phyloP scores from a whole-genome alignment of 495 filamentous ascomycete genomes.

The Gamarada debralockiae region DNA sequence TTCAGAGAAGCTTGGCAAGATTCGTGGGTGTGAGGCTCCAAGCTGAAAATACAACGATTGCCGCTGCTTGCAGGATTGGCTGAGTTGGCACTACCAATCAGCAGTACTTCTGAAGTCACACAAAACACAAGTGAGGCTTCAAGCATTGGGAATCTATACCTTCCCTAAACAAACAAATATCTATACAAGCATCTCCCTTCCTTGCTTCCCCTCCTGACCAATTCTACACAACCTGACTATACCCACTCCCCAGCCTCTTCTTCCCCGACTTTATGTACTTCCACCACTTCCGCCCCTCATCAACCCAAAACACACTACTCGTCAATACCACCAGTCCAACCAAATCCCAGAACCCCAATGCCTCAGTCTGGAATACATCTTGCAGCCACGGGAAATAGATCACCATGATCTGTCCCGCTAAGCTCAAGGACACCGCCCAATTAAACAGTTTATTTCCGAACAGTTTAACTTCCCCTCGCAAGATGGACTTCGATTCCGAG shows the following conservation, averaged over 20 bases:
- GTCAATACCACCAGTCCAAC: slow-evolving; percentile 66
- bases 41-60: too few species aligned
- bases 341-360: slow-evolving; percentile 69
- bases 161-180: too few species aligned
- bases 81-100: too few species aligned
- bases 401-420: slow-evolving; percentile 82
- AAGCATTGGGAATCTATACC: too few species aligned
- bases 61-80: too few species aligned
- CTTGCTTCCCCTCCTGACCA: too few species aligned
- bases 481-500: slow-evolving; percentile 82
- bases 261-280: slow-evolving; percentile 14
- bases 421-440: slow-evolving; percentile 79
- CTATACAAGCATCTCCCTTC: too few species aligned
- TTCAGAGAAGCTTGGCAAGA: too few species aligned
- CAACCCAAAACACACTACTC: slow-evolving; percentile 90
- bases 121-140: too few species aligned
- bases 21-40: too few species aligned
- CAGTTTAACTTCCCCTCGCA: slow-evolving; percentile 77
- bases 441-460: slow-evolving; percentile 93
- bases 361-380: slow-evolving; percentile 92
- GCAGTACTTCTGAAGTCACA: too few species aligned
- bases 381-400: slow-evolving; percentile 94
- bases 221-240: slow-evolving; percentile 27
- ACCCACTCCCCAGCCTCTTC: slow-evolving; percentile 24
- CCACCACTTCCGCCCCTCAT: slow-evolving; percentile 82